Base-by-base conservation (phyloP, 2,329 filamentous ascomycete genomes). In the Tolypocladium nubicola region DNA sequence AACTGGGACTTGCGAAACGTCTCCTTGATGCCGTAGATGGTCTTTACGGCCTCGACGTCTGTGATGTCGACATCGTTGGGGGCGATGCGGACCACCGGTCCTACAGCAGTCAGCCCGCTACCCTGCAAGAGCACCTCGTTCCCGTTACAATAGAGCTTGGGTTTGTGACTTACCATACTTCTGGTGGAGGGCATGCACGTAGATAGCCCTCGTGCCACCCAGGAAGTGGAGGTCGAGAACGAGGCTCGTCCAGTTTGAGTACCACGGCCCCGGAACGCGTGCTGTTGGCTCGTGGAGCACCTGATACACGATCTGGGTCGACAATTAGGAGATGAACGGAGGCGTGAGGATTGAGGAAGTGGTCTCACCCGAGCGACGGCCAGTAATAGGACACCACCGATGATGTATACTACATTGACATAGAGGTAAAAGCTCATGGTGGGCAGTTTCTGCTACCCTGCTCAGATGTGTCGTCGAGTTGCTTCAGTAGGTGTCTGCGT, bases 1-100 rank as follows among this genome's bases (percentile, higher is more conserved):
- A 61, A 67, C 1, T 54, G 39, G 16, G 63, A 55, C 60, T 69
- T 69, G 57, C 57, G 47, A 41, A 65, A 68, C 9, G 61, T 62
- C 38, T 65, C 63, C 40, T 62, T 66, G 53, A 57, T 58, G 57
- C 57, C 55, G 57, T 75, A 60, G 70, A 81, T 45, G 71, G 57
- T 53, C 40, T 62, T 65, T 35, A 65, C 56, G 40, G 57, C 61
- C 6, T 62, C 58, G 13, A 66, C 43, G 21, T 67, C 61, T 8
- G 62, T 56, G 11, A 68, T 54, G 49, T 57, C 59, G 19, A 69
- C 60, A 11, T 65, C 61, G 26, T 62, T 60, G 2, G 67, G 66
- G 21, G 54, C 57, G 10, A 66, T 60, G 33, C 66, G 64, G 19
- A 69, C 66, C 7, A 68, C 57, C 10, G 63, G 65, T 0, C 66